Percentiles rank a stretch among this genome's conserved stretches.
These are phyloP conservation scores for Neoscytalidium dimidiatum DNA, from an alignment of 2,329 filamentous ascomycete genomes.

Conservation along the genomic window DNA sequence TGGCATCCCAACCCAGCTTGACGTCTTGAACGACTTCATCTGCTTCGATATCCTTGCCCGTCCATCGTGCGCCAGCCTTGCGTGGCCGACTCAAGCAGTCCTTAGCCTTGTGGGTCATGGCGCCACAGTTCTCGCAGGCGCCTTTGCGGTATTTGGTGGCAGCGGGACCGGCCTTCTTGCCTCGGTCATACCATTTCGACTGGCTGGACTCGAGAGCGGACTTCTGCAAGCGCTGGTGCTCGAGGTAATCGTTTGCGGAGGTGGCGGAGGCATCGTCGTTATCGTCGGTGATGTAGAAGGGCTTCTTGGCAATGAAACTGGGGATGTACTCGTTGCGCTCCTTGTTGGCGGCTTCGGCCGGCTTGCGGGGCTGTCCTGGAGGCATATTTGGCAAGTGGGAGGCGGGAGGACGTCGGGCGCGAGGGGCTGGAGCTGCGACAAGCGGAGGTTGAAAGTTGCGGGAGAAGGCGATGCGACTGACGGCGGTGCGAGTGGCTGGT, in stretches of 20 bases:
- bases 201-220: constrained; percentile 55
- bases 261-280: constrained; percentile 65
- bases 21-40: constrained; percentile 87
- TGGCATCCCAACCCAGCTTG: constrained; percentile 91
- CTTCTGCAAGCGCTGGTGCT: constrained; percentile 87
- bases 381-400: constrained; percentile 40
- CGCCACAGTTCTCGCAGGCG: constrained; percentile 96
- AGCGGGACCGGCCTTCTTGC: constrained; percentile 78
- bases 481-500: neutral
- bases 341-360: constrained; percentile 62
- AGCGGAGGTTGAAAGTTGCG: constrained; percentile 5
- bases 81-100: constrained; percentile 89
- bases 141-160: constrained; percentile 98
- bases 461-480: neutral
- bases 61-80: constrained; percentile 88
- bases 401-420: neutral
- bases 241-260: constrained; percentile 81
- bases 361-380: constrained; percentile 50
- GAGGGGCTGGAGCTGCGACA: neutral
- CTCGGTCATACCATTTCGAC: constrained; percentile 91
- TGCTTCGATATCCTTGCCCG: constrained; percentile 88
- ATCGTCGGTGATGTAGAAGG: constrained; percentile 88
- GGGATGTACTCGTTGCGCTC: constrained; percentile 98
- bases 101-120: constrained; percentile 94
- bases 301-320: constrained; percentile 95